Evolutionary conservation across 78 protist species (phyloP), one percentile per base, ranked within the genome.

Genomic region (Dictyostelium citrinum): DNA sequence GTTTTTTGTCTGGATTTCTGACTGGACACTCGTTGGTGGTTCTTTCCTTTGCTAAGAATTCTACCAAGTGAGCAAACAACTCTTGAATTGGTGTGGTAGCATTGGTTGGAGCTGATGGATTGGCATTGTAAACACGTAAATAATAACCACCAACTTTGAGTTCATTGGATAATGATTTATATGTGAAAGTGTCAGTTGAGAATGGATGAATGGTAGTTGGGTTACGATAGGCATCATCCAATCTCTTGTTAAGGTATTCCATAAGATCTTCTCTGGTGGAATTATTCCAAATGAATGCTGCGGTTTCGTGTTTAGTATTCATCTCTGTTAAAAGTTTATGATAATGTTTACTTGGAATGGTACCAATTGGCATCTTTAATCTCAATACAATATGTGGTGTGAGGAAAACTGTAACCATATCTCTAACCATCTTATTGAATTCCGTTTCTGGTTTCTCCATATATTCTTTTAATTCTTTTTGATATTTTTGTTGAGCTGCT

Each of bases 281-380:
- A 71, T 80, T 95, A 80, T 95, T 90, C 97, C 97, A 95, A 39
- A 95, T 95, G 61, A 95, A 91, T 45, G 94, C 91, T 2, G 97
- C 95, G 43, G 82, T 90, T 82, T 95, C 95, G 37, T 82, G 80
- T 82, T 95, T 95, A 86, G 88, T 85, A 55, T 81, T 84, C 45
- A 83, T 7, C 12, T 72, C 64, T 39, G 88, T 82, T 35, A 95
- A 86, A 17, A 90, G 41, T 27, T 83, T 84, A 67, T 84, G 91
- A 58, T 84, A 84, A 61, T 74, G 83, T 24, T 75, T 74, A 29
- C 76, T 51, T 84, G 91, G 91, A 45, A 74, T 24, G 22, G 83
- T 55, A 39, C 82, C 91, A 84, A 84, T 75, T 49, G 81, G 83
- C 83, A 84, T 84, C 55, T 84, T 84, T 20, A 84, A 39, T 45